phyloP scores from a whole-genome alignment of 1,284 basidiomycete species.

The Heterobasidion parviporum region DNA sequence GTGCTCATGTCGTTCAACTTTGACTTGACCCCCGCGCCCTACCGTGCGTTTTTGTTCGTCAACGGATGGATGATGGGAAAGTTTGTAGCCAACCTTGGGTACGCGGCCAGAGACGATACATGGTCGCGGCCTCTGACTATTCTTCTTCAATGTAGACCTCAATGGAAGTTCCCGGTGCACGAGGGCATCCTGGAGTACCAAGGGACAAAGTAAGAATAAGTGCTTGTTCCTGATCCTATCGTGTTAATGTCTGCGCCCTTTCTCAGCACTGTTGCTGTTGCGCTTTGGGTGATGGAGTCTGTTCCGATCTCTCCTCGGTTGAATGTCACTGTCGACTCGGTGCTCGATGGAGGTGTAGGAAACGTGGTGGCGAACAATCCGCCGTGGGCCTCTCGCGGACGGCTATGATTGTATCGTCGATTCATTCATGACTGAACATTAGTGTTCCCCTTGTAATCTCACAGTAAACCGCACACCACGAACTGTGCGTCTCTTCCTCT shows the following conservation, averaged over 20 bases:
- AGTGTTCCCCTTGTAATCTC: too few relatives aligned
- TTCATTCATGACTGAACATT: not conserved
- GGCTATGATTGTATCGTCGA: not conserved
- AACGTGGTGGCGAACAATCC: constrained; percentile 52
- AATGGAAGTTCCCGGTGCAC: constrained; percentile 71
- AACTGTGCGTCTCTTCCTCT: too few relatives aligned
- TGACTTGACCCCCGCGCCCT: constrained; percentile 35
- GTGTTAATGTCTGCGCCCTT: not conserved
- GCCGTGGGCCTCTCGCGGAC: constrained; percentile 31
- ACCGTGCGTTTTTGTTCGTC: constrained; percentile 66
- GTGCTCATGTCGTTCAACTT: constrained; percentile 64
- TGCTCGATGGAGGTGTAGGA: constrained; percentile 60
- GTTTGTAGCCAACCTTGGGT: constrained; percentile 64
- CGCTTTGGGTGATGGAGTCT: constrained; percentile 58
- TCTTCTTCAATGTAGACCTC: constrained; percentile 34
- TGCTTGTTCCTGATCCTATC: constrained; percentile 1
- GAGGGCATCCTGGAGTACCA: constrained; percentile 66
- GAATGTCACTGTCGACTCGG: constrained; percentile 44
- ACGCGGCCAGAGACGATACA: constrained; percentile 9
- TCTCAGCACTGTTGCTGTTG: constrained; percentile 62
- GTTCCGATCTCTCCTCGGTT: constrained; percentile 42
- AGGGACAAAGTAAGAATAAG: constrained; percentile 53
- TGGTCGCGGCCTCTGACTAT: not conserved
- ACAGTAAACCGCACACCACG: not conserved
- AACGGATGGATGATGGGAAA: constrained; percentile 89